phyloP scores from a whole-genome alignment of 2,329 filamentous ascomycete genomes.

The Pseudogymnoascus destructans region DNA sequence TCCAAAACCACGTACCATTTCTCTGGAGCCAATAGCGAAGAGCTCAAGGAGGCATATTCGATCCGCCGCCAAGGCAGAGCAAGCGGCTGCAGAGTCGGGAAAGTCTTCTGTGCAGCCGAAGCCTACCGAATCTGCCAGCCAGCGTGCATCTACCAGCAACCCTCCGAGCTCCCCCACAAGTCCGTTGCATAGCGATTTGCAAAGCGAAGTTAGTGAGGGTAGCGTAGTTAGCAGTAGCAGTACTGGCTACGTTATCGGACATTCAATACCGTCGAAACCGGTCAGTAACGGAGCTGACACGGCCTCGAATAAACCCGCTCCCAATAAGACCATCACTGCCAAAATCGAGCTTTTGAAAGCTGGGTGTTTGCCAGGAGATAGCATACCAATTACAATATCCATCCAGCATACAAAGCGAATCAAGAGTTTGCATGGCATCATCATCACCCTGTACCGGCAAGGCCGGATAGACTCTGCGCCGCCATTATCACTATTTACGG shows the following conservation, averaged over 20 bases:
- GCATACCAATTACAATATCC: slow-evolving; percentile 63
- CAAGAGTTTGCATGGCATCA: slow-evolving; percentile 83
- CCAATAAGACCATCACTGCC: slow-evolving; percentile 71
- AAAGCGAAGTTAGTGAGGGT: slow-evolving; percentile 60
- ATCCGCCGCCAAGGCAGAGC: slow-evolving; percentile 18
- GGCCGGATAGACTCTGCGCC: slow-evolving; percentile 74
- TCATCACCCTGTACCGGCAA: slow-evolving; percentile 83
- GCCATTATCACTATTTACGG: slow-evolving; percentile 35
- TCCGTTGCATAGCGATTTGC: slow-evolving; percentile 38
- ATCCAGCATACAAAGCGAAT: slow-evolving; percentile 82
- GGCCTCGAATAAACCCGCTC: slow-evolving; percentile 32
- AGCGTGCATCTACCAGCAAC: slow-evolving; percentile 25
- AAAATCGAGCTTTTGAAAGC: slow-evolving; percentile 71
- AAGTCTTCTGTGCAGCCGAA: not conserved
- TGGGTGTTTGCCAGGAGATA: slow-evolving; percentile 76
- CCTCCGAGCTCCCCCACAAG: slow-evolving; percentile 34
- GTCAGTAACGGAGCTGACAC: slow-evolving; percentile 46
- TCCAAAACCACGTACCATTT: slow-evolving; percentile 71
- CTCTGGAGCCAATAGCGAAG: slow-evolving; percentile 73
- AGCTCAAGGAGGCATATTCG: slow-evolving; percentile 49
- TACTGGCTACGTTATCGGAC: slow-evolving; percentile 28
- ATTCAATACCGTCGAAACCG: slow-evolving; percentile 34
- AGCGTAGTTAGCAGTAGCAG: slow-evolving; percentile 33
- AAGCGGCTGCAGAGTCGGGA: slow-evolving; percentile 14
- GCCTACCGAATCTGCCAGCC: slow-evolving; percentile 21